phyloP scores from a whole-genome alignment of 2,329 filamentous ascomycete genomes.

The Colletotrichum shisoi region DNA sequence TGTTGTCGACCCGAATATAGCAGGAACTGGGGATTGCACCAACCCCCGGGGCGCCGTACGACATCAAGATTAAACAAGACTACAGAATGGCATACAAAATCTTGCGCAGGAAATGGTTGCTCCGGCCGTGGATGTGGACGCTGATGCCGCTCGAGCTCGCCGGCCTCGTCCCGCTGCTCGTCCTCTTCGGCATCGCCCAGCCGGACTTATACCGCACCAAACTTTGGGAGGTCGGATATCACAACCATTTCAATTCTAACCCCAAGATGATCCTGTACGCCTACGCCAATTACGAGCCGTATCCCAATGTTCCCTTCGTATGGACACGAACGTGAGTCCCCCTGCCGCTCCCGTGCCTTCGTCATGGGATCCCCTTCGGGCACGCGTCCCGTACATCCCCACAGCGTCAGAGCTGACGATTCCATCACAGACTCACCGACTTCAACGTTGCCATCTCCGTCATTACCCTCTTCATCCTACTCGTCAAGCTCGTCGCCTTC shows the following conservation, averaged over 20 bases:
- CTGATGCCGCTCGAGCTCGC: constrained; percentile 72
- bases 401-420: constrained; percentile 17
- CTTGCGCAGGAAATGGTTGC: constrained; percentile 67
- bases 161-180: constrained; percentile 70
- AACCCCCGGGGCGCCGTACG: neutral
- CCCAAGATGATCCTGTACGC: constrained; percentile 74
- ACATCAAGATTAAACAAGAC: constrained; percentile 39
- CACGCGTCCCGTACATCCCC: neutral
- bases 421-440: constrained; percentile 68
- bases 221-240: constrained; percentile 76
- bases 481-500: constrained; percentile 73
- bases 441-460: constrained; percentile 81
- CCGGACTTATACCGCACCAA: constrained; percentile 75
- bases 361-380: neutral
- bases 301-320: constrained; percentile 70
- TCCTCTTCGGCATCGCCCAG: constrained; percentile 75
- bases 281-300: constrained; percentile 72
- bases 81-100: constrained; percentile 58
- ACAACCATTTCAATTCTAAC: constrained; percentile 77
- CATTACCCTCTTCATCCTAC: constrained; percentile 76
- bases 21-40: neutral
- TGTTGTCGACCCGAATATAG: constrained; percentile 9
- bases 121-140: constrained; percentile 65
- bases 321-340: constrained; percentile 75
- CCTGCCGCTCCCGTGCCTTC: constrained; percentile 21